A percentile compares a stretch with the other conserved stretches of the same genome.
phyloP scores from a whole-genome alignment of 768 basidiomycete species.

The Leccinum rimulosum region DNA sequence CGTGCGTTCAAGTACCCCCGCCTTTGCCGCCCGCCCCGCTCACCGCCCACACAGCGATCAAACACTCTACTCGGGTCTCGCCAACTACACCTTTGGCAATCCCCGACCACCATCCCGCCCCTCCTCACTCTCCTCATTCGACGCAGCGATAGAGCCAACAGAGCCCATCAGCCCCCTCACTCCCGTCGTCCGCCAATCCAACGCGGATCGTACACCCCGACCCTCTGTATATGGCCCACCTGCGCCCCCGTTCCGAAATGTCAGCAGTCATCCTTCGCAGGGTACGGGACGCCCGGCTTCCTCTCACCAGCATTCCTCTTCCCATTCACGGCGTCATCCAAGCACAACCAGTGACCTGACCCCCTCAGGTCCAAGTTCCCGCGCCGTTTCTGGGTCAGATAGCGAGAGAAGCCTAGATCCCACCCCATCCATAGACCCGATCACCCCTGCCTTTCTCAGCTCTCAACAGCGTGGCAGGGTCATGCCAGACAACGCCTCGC shows the following conservation, averaged over 20 bases:
- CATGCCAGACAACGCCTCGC: slow-evolving; percentile 44
- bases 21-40: neutral
- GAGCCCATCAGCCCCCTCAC: slow-evolving; percentile 40
- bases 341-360: slow-evolving; percentile 3
- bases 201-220: slow-evolving; percentile 44
- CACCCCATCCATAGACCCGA: slow-evolving; percentile 34
- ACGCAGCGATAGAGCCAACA: slow-evolving; percentile 17
- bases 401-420: slow-evolving; percentile 38
- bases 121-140: slow-evolving; percentile 15
- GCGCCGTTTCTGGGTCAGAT: slow-evolving; percentile 20
- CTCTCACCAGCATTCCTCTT: slow-evolving; percentile 10
- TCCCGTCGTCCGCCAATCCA: slow-evolving; percentile 20
- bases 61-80: slow-evolving; percentile 37
- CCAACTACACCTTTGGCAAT: slow-evolving; percentile 43
- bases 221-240: slow-evolving; percentile 36
- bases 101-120: slow-evolving; percentile 17
- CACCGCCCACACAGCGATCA: neutral
- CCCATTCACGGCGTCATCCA: slow-evolving; percentile 15
- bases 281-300: slow-evolving; percentile 27
- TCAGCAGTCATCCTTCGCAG: slow-evolving; percentile 36
- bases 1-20: slow-evolving; percentile 5
- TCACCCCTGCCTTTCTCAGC: slow-evolving; percentile 19
- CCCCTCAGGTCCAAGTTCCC: slow-evolving; percentile 6
- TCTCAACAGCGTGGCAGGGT: slow-evolving; percentile 25
- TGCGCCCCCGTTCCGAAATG: slow-evolving; percentile 6